These are phyloP conservation scores for Candida golubevii DNA, from an alignment of 805 yeast genomes.

Conservation along the genomic window DNA sequence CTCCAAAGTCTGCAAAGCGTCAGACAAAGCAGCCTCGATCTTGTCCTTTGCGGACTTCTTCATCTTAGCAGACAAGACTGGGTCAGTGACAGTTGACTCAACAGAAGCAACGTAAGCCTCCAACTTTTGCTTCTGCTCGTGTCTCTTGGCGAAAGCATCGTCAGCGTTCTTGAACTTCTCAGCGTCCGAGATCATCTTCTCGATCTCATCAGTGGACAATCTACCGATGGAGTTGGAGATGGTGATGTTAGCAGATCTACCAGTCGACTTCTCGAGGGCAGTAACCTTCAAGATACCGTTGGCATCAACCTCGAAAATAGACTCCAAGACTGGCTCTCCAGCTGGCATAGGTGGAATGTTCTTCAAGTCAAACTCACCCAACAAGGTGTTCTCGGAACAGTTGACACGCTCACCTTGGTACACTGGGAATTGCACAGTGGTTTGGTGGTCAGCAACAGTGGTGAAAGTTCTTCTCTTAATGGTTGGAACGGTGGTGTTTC, in stretches of 20 bases:
- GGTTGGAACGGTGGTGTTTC: constrained; percentile 50
- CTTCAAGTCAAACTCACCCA: constrained; percentile 49
- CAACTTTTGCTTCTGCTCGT: constrained; percentile 98
- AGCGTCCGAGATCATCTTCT: constrained; percentile 46
- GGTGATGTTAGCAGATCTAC: constrained; percentile 48
- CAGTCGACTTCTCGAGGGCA: constrained; percentile 47
- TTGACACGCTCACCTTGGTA: constrained; percentile 51
- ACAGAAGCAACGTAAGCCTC: constrained; percentile 90
- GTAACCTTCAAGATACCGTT: constrained; percentile 50
- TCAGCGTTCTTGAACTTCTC: constrained; percentile 88
- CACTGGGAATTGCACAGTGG: constrained; percentile 49
- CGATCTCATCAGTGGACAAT: constrained; percentile 47
- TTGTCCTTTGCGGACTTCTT: constrained; percentile 96
- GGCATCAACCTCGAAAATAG: constrained; percentile 48
- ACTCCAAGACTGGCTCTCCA: constrained; percentile 49
- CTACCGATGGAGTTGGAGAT: constrained; percentile 49
- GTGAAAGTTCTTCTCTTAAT: constrained; percentile 50
- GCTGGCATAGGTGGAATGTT: constrained; percentile 49
- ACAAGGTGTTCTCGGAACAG: constrained; percentile 48
- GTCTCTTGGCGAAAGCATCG: constrained; percentile 98
- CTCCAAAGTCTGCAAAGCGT: constrained; percentile 96
- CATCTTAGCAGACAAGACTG: constrained; percentile 92
- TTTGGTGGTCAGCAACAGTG: constrained; percentile 49
- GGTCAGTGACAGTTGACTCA: constrained; percentile 95
- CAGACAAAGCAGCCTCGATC: constrained; percentile 96